These are phyloP conservation scores for Amoebophrya sp. DNA, from an alignment of 169 alveolate species.

Conservation along the genomic window DNA sequence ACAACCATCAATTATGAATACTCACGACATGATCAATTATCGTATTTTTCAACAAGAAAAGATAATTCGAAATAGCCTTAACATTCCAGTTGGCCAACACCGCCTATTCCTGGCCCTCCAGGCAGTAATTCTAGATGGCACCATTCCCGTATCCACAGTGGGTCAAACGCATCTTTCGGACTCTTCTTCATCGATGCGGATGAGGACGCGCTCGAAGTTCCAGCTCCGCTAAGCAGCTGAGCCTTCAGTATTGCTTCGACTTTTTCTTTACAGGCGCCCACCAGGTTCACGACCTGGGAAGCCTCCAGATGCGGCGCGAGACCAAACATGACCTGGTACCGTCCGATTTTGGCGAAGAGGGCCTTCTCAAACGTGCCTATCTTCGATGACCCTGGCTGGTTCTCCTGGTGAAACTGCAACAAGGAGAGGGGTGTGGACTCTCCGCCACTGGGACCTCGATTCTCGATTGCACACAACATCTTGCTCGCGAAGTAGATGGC, in stretches of 20 bases:
- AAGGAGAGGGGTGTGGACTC: background rate
- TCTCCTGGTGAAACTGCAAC: background rate
- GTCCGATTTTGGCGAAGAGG: background rate
- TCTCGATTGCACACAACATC: background rate
- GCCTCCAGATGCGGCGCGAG: background rate
- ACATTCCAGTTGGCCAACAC: background rate
- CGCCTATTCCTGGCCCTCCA: background rate
- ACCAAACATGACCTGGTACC: background rate
- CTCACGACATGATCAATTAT: too few species aligned
- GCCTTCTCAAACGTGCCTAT: background rate
- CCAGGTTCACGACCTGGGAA: background rate
- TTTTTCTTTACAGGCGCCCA: background rate
- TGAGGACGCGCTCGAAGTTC: background rate
- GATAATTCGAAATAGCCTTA: too few species aligned
- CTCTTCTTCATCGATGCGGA: too few species aligned
- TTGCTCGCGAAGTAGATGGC: background rate
- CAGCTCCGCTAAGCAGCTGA: background rate
- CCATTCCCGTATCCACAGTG: background rate
- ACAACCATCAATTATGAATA: too few species aligned
- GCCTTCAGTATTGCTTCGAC: background rate
- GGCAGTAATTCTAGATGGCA: background rate
- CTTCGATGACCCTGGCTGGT: background rate
- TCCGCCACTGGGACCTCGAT: background rate
- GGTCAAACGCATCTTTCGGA: background rate
- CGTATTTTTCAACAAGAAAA: too few species aligned